Conservation (phyloP, 1,284 basidiomycete species). For the Cystobasidiaceae sp. region DNA sequence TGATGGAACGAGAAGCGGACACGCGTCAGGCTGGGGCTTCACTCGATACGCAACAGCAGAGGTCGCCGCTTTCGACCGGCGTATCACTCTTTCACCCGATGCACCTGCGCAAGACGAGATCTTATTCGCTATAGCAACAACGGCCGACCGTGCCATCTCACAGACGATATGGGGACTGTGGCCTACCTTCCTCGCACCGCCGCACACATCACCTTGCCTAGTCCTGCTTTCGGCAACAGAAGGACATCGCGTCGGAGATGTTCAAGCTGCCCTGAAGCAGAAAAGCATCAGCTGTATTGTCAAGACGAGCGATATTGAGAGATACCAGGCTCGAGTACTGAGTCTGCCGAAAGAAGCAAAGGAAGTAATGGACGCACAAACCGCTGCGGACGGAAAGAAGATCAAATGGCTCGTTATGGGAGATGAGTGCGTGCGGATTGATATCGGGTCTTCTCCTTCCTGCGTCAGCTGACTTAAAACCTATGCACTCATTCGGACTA, state of each 20-base stretch:
- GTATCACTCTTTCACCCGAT: not conserved
- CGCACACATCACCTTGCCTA: slow-evolving; percentile 4
- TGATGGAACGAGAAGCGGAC: too few relatives aligned
- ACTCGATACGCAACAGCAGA: not conserved
- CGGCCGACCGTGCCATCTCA: slow-evolving; percentile 2
- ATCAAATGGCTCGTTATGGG: slow-evolving; percentile 11
- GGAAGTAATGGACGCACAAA: not conserved
- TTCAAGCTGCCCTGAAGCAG: not conserved
- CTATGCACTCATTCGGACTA: too few relatives aligned
- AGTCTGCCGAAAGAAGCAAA: not conserved
- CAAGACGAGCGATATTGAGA: not conserved
- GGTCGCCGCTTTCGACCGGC: not conserved
- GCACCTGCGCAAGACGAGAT: not conserved
- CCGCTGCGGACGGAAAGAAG: not conserved
- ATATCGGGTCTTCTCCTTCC: too few relatives aligned
- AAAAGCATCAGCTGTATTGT: not conserved
- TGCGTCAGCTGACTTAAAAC: too few relatives aligned
- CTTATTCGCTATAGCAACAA: slow-evolving; percentile 7
- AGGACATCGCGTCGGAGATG: not conserved
- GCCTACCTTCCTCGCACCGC: slow-evolving; percentile 1
- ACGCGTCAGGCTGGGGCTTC: too few relatives aligned
- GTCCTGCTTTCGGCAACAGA: not conserved
- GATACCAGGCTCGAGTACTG: not conserved
- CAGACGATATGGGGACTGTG: slow-evolving; percentile 4
- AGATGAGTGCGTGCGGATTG: slow-evolving; percentile 9